These are phyloP conservation scores for Lachnellula subtilissima DNA, from an alignment of 2,329 filamentous ascomycete genomes.

Conservation along the genomic window DNA sequence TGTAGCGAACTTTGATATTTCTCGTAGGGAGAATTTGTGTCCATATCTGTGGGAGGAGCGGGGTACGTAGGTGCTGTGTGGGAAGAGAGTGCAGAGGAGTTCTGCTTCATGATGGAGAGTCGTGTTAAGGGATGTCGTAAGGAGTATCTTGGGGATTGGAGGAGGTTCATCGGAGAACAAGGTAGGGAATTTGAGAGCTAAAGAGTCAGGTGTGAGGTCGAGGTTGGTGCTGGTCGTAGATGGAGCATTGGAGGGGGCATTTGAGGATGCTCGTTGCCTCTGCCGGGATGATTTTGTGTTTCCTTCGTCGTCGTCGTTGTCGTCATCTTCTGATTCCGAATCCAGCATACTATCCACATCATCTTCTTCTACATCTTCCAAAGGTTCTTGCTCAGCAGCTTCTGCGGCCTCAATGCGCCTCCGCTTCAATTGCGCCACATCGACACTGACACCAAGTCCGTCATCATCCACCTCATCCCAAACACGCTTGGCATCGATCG, in stretches of 20 bases:
- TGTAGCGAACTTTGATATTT: slow-evolving; percentile 80
- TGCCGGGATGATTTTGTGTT: slow-evolving; percentile 33
- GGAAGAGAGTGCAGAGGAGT: slow-evolving; percentile 75
- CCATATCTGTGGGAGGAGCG: slow-evolving; percentile 78
- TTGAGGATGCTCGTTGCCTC: slow-evolving; percentile 35
- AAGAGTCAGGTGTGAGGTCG: slow-evolving; percentile 56
- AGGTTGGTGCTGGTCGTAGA: slow-evolving; percentile 61
- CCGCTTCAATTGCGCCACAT: slow-evolving; percentile 55
- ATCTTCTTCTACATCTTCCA: slow-evolving; percentile 43
- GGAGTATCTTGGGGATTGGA: slow-evolving; percentile 73
- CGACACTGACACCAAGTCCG: slow-evolving; percentile 47
- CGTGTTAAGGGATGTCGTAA: slow-evolving; percentile 87
- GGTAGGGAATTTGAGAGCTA: slow-evolving; percentile 57
- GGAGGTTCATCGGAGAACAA: slow-evolving; percentile 57
- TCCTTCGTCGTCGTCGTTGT: slow-evolving; percentile 40
- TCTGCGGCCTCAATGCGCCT: slow-evolving; percentile 49
- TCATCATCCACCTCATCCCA: slow-evolving; percentile 76
- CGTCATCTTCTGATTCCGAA: slow-evolving; percentile 41
- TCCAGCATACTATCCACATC: slow-evolving; percentile 77
- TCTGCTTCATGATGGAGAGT: slow-evolving; percentile 80
- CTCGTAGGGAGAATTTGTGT: slow-evolving; percentile 86
- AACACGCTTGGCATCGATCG: slow-evolving; percentile 80
- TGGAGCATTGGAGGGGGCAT: slow-evolving; percentile 44
- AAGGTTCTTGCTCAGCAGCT: slow-evolving; percentile 39
- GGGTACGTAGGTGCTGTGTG: slow-evolving; percentile 74